Conservation (phyloP, 1,284 basidiomycete species). For the Cryptococcus sp. region DNA sequence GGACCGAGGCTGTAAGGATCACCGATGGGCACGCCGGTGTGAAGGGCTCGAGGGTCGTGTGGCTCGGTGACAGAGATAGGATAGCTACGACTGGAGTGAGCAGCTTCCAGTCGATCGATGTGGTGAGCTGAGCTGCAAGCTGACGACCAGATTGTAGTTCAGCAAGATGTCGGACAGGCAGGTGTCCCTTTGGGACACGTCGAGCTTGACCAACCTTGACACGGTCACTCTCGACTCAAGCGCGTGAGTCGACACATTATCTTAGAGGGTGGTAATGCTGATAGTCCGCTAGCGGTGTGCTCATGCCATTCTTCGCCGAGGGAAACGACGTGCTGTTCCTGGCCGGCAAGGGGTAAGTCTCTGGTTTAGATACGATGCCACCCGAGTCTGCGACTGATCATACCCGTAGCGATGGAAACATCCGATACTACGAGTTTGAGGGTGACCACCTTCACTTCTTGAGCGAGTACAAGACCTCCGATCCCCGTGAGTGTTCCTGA, state of each 20-base stretch:
- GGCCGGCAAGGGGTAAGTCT: conserved; percentile 57
- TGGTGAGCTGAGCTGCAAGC: not conserved
- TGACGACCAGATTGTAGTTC: conserved; percentile 53
- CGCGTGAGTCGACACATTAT: conserved; percentile 54
- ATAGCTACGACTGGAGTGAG: conserved; percentile 79
- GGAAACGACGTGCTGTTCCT: conserved; percentile 89
- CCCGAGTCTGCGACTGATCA: not conserved
- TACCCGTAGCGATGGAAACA: conserved; percentile 74
- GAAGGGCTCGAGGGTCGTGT: conserved; percentile 84
- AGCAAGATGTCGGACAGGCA: conserved; percentile 93
- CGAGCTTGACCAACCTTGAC: conserved; percentile 67
- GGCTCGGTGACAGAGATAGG: conserved; percentile 85
- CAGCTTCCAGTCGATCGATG: not conserved
- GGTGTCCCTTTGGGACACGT: conserved; percentile 80
- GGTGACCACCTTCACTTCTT: conserved; percentile 75
- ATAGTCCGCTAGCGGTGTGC: conserved; percentile 59
- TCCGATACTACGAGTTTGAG: conserved; percentile 94
- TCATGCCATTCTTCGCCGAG: conserved; percentile 97
- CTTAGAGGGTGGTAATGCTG: not conserved
- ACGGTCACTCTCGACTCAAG: conserved; percentile 78
- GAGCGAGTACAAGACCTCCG: conserved; percentile 81
- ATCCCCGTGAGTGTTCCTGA: conserved; percentile 59
- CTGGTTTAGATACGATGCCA: conserved; percentile 23
- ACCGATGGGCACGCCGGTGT: conserved; percentile 88
- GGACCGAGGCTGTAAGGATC: conserved; percentile 72